Evolutionary conservation across 202 grass and related monocot species (phyloP), one percentile per base, ranked within the genome.

Genomic region (Hordeum pubiflorum): DNA sequence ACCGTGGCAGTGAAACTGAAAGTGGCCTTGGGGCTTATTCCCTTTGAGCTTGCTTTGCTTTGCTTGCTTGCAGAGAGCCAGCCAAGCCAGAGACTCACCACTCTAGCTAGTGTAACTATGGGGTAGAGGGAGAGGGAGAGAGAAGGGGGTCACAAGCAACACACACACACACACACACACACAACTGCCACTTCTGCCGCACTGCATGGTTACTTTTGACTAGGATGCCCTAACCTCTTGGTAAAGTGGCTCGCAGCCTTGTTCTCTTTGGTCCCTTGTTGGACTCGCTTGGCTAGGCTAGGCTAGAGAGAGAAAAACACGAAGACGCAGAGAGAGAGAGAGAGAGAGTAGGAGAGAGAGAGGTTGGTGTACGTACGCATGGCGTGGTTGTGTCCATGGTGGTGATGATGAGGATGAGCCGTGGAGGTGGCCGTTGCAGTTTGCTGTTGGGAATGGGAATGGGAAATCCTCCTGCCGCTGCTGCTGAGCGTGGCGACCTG

Each of bases 131-230:
- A 26, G 27, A 29, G 27, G 27, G 41, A 44, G 77, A 61, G 79
- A 55, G 32, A 18, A 39, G 33, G 60, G 85, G 64, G 77, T 56
- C 67, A 83, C 83, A 73, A 71, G 76, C 65, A 11, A 57, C 77
- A 86, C 75, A 75, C 40, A 69, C 73, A 57, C 77, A 86, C 69
- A 75, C 77, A 86, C 75, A 75, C 40, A 69, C 73, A 57, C 77
- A 86, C 69, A 75, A 56, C 74, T 74, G 72, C 63, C 84, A 77
- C 22, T 75, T 17, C 77, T 86, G 74, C 83, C 41, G 61, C 69
- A 61, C 67, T 82, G 81, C 81, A 82, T 87, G 85, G 74, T 70
- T 85, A 10, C 85, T 82, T 87, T 91, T 91, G 88, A 88, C 81
- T 91, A 82, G 48, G 70, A 69, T 91, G 86, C 72, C 59, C 79